phyloP scores from a whole-genome alignment of 1,284 basidiomycete species.

The Ustilago curta region DNA sequence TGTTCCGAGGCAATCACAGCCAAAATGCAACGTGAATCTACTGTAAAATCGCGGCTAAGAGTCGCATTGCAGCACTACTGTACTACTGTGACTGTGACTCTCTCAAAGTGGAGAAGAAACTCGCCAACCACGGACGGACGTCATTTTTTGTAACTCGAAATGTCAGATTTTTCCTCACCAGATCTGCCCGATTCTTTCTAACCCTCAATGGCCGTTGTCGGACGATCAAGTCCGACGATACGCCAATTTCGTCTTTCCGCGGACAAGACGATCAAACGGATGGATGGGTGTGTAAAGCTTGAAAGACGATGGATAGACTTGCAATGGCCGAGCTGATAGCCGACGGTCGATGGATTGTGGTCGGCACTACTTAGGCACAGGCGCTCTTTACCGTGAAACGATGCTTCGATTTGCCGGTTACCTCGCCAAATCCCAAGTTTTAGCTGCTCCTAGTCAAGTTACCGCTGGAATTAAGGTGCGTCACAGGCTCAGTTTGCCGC shows the following conservation, averaged over 20 bases:
- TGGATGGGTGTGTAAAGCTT: slow-evolving; percentile 3
- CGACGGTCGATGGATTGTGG: neutral
- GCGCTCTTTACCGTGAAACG: too few relatives aligned
- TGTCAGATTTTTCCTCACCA: neutral
- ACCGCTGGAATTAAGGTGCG: neutral
- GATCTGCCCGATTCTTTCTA: too few relatives aligned
- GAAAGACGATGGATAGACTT: neutral
- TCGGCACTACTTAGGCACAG: too few relatives aligned
- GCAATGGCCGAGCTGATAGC: neutral
- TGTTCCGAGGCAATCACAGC: neutral
- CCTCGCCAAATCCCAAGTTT: too few relatives aligned
- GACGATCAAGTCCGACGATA: slow-evolving; percentile 27
- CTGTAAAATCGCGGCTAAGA: neutral
- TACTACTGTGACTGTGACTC: too few relatives aligned
- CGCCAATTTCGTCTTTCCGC: neutral
- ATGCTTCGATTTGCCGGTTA: too few relatives aligned
- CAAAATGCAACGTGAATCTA: neutral
- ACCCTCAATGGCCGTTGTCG: slow-evolving; percentile 12
- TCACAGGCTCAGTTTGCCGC: neutral
- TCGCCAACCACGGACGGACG: too few relatives aligned
- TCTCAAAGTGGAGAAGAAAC: neutral
- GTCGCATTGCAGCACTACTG: neutral
- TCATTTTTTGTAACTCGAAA: neutral
- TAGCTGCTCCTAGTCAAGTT: too few relatives aligned
- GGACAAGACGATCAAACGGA: slow-evolving; percentile 6